Percentiles rank a stretch among this genome's conserved stretches.
Evolutionary conservation across 164 flowering plant genomes (phyloP).

Genomic region (Warburgia ugandensis): DNA sequence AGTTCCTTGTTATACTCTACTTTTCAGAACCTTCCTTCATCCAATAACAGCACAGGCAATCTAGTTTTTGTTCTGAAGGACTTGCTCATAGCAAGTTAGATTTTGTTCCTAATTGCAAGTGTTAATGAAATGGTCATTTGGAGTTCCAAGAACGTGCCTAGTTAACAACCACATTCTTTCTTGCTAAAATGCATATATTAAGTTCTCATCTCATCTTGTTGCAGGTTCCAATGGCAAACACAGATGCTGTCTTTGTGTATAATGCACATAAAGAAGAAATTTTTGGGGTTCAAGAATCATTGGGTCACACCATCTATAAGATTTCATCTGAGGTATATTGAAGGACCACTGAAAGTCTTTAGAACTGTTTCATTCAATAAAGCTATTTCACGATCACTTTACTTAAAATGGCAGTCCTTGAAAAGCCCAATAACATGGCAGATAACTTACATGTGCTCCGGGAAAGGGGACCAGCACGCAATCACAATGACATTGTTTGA

Average conservation of each 20-base stretch:
- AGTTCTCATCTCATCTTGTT: neutral
- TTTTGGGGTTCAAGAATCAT: conserved; percentile 27
- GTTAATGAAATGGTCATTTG: too few species aligned
- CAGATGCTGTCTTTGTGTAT: conserved; percentile 7
- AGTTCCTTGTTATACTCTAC: too few species aligned
- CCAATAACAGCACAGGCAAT: too few species aligned
- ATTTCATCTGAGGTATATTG: conserved; percentile 41
- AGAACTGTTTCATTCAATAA: neutral
- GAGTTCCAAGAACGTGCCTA: too few species aligned
- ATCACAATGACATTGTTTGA: conserved; percentile 50
- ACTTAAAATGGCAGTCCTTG: neutral
- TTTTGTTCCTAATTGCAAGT: too few species aligned
- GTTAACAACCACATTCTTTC: too few species aligned
- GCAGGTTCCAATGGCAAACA: conserved; percentile 31
- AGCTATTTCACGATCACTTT: neutral
- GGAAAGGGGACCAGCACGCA: conserved; percentile 25
- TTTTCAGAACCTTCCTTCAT: too few species aligned
- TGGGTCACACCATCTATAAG: conserved; percentile 27
- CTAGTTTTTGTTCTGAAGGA: too few species aligned
- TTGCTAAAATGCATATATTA: too few species aligned
- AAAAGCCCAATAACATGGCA: conserved; percentile 15
- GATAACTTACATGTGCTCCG: conserved; percentile 33
- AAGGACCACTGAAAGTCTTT: neutral
- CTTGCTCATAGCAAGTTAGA: too few species aligned
- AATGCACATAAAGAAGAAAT: conserved; percentile 14